phyloP scores from a whole-genome alignment of 768 basidiomycete genomes.

The Suillus lakei region DNA sequence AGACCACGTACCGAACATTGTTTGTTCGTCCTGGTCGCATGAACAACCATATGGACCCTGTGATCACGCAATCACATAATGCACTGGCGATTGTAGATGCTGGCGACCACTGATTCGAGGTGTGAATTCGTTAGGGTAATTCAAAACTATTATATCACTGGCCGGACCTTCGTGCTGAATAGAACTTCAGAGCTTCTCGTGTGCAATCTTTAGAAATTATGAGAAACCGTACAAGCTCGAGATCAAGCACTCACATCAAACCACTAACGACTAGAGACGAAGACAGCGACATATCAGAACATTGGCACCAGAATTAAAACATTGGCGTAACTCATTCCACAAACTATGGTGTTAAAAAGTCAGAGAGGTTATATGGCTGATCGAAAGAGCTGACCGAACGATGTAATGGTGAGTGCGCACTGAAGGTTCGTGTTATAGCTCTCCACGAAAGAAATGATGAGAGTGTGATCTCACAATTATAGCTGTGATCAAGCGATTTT shows the following conservation, averaged over 20 bases:
- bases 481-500: constrained; percentile 18
- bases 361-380: not conserved
- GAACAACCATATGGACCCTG: constrained; percentile 18
- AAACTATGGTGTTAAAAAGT: constrained; percentile 6
- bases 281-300: not conserved
- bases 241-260: not conserved
- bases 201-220: constrained; percentile 11
- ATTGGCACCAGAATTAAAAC: not conserved
- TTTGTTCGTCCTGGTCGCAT: constrained; percentile 17
- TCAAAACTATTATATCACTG: not conserved
- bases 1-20: constrained; percentile 14
- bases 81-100: constrained; percentile 18
- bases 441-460: not conserved
- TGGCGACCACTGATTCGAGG: constrained; percentile 11
- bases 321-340: constrained; percentile 19
- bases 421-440: constrained; percentile 5
- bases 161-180: constrained; percentile 12
- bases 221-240: not conserved
- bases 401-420: constrained; percentile 8
- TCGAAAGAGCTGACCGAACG: constrained; percentile 19
- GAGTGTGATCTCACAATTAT: not conserved
- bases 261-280: constrained; percentile 5
- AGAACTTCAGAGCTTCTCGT: constrained; percentile 11
- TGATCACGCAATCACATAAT: constrained; percentile 25
- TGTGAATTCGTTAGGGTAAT: not conserved